Conservation (phyloP, 352 stramenopile species). For the Thalassiosira hispida region DNA sequence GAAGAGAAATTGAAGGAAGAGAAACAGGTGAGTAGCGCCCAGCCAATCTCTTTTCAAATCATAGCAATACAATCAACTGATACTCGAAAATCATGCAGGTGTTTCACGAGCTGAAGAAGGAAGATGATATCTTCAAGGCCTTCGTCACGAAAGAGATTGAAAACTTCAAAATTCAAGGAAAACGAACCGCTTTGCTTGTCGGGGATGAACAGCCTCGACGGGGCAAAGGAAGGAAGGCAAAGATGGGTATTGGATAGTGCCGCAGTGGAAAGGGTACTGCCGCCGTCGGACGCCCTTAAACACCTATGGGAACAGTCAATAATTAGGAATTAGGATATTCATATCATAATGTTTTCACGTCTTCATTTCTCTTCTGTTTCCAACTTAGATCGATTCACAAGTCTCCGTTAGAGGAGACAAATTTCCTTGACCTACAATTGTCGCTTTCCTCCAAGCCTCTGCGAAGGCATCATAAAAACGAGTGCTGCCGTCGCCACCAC, state of each 20-base stretch:
- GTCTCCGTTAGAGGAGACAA: conserved; percentile 35
- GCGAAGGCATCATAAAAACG: conserved; percentile 55
- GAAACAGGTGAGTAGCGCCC: conserved; percentile 29
- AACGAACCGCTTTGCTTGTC: conserved; percentile 38
- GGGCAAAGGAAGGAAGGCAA: no score
- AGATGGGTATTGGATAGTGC: no score
- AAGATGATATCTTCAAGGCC: conserved; percentile 53
- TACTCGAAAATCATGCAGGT: conserved; percentile 3
- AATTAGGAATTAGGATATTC: no score
- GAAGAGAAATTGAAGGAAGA: conserved; percentile 33
- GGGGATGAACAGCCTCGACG: no score
- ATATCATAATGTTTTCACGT: no score
- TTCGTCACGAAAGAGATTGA: conserved; percentile 53
- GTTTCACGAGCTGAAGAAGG: conserved; percentile 44
- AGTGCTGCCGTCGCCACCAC: conserved; percentile 41
- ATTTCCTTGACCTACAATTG: conserved; percentile 48
- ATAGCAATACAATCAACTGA: not conserved
- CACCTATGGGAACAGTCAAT: no score
- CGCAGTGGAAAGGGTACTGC: no score
- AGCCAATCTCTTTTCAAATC: not conserved
- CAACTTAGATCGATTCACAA: conserved; percentile 26
- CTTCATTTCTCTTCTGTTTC: not conserved
- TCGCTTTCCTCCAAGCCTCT: conserved; percentile 58
- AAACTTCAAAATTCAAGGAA: conserved; percentile 42
- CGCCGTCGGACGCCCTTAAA: no score